Evolutionary conservation across 176 grass and related monocot species (phyloP), one percentile per base, ranked within the genome.

Genomic region (Thalia dealbata): DNA sequence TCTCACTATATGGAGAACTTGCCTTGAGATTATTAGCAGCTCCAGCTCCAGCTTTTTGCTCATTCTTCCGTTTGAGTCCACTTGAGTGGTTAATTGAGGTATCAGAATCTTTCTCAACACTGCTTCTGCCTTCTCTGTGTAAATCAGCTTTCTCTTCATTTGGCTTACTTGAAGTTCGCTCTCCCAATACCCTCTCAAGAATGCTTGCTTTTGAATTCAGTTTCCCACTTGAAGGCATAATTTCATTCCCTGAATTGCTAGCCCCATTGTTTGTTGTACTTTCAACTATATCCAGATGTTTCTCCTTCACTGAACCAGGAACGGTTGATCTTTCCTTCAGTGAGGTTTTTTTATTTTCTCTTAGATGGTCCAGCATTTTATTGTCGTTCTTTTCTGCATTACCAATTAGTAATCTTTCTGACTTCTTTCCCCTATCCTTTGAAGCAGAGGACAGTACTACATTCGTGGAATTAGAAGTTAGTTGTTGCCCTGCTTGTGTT

Each of bases 61-160:
- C 83, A 74, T 84, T 87, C 69, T 63, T 79, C 75, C 25, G 67
- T 59, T 80, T 81, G 52, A 72, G 78, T 75, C 67, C 85, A 78
- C 82, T 87, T 61, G 67, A 81, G 72, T 83, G 84, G 66, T 79
- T 79, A 71, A 70, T 87, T 18, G 67, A 51, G 14, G 38, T 41
- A 76, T 82, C 73, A 73, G 9, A 74, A 76, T 78, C 79, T 68
- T 84, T 86, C 72, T 91, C 84, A 46, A 78, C 52, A 78, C 86
- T 92, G 54, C 70, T 65, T 91, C 78, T 91, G 60, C 56, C 84
- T 83, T 99, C 91, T 72, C 88, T 91, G 51, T 84, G 84, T 61
- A 78, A 80, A 70, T 89, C 84, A 70, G 71, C 44, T 70, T 58
- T 46, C 55, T 78, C 62, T 54, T 83, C 70, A 62, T 67, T 91